Conservation (phyloP, 768 basidiomycete genomes). For the Tulasnella sp. region DNA sequence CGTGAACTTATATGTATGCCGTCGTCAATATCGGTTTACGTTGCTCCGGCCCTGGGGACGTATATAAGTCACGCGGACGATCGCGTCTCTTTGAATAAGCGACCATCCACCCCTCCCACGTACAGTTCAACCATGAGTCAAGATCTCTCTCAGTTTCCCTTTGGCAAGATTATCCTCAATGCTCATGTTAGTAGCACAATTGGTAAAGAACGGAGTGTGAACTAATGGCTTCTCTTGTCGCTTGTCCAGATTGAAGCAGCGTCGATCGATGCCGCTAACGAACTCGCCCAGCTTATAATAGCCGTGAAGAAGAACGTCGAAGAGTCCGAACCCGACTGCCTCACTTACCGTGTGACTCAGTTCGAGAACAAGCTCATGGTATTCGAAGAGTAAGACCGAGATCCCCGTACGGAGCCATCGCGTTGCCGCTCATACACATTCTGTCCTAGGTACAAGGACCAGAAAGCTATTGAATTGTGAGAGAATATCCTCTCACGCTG, state of each 20-base stretch:
- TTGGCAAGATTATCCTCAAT: not conserved
- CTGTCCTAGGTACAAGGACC: not conserved
- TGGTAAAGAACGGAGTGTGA: too few species aligned
- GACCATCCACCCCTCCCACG: too few species aligned
- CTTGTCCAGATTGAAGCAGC: not conserved
- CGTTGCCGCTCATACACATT: not conserved
- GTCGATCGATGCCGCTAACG: not conserved
- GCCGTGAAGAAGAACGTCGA: not conserved
- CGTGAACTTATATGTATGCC: too few species aligned
- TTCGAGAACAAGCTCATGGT: not conserved
- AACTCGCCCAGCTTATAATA: not conserved
- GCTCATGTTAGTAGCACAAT: not conserved
- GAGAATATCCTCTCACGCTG: not conserved
- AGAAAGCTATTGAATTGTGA: not conserved
- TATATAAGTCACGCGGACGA: too few species aligned
- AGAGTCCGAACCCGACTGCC: not conserved
- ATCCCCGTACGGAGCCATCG: not conserved
- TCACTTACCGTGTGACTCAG: not conserved
- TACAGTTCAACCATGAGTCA: not conserved
- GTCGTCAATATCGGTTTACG: too few species aligned
- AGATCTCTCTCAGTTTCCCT: not conserved
- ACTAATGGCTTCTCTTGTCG: not conserved
- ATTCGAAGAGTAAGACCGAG: conserved; percentile 1
- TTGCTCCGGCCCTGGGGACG: too few species aligned
- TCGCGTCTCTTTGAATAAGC: too few species aligned